Conservation (phyloP, 2,329 filamentous ascomycete genomes). For the Xylaria sp. region DNA sequence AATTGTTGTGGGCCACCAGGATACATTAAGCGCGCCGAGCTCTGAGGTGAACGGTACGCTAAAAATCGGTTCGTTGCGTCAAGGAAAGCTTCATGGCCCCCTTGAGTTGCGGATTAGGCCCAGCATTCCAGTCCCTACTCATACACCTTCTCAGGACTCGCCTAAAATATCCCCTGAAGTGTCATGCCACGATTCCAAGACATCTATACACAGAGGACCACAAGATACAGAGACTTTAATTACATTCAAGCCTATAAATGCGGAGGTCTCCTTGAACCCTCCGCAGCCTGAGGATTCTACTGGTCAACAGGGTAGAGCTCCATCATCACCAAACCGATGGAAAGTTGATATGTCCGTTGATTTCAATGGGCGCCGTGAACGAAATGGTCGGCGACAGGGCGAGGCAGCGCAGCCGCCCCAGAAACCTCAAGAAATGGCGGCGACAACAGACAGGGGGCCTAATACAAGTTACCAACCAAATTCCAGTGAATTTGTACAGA, state of each 20-base stretch:
- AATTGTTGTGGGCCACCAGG: not conserved
- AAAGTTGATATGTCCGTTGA: slow-evolving; percentile 43
- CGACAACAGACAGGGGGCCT: not conserved
- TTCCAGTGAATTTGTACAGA: slow-evolving; percentile 56
- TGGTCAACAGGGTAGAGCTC: not conserved
- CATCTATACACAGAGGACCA: slow-evolving; percentile 2
- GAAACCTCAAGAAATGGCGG: not conserved
- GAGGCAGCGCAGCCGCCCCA: not conserved
- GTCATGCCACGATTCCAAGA: not conserved
- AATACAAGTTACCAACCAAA: slow-evolving; percentile 45
- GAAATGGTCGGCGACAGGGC: slow-evolving; percentile 23
- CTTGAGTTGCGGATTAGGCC: not conserved
- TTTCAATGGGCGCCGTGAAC: slow-evolving; percentile 32
- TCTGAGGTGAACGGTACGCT: not conserved
- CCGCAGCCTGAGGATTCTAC: not conserved
- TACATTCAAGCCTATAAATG: slow-evolving; percentile 34
- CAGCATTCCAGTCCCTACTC: not conserved
- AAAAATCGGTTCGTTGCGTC: not conserved
- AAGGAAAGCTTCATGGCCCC: not conserved
- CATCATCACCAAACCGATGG: slow-evolving; percentile 13
- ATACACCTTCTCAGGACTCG: not conserved
- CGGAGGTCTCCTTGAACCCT: not conserved
- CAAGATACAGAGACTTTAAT: slow-evolving; percentile 11
- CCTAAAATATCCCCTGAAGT: not conserved
- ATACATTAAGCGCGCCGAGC: not conserved